phyloP scores from a whole-genome alignment of 2,329 filamentous ascomycete species.

The Paecilomyces dactylethromorphus region DNA sequence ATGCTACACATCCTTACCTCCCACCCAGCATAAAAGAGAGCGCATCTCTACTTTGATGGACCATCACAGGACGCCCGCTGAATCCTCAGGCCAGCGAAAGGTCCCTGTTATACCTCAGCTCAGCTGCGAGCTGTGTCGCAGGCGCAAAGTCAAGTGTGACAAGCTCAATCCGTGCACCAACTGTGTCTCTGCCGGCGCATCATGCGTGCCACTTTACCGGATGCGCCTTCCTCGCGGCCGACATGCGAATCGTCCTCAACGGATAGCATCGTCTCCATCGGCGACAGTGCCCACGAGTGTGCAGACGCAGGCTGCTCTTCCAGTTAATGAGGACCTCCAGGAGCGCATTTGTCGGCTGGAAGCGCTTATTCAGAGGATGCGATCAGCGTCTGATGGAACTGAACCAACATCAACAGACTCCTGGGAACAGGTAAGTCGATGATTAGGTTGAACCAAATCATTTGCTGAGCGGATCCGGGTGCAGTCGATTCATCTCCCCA shows the following conservation, averaged over 20 bases:
- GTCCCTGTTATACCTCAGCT: not conserved
- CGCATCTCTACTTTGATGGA: no score
- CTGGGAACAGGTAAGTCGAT: not conserved
- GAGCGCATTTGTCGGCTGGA: conserved; percentile 10
- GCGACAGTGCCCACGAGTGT: not conserved
- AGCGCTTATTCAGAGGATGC: conserved; percentile 3
- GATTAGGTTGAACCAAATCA: not conserved
- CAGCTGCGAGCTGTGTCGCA: conserved; percentile 11
- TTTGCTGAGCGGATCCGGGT: no score
- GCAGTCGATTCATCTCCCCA: no score
- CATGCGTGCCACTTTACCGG: conserved; percentile 10
- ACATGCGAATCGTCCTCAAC: conserved; percentile 1
- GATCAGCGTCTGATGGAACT: no score
- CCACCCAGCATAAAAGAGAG: no score
- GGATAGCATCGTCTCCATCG: not conserved
- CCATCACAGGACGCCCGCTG: not conserved
- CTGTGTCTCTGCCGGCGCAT: conserved; percentile 7
- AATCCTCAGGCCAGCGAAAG: not conserved
- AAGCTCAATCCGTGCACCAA: conserved; percentile 14
- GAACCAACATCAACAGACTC: not conserved
- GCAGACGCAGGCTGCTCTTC: not conserved
- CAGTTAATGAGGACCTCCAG: conserved; percentile 3
- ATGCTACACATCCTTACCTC: no score
- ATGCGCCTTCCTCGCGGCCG: conserved; percentile 11
- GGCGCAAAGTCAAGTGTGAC: conserved; percentile 15